Conservation (phyloP, 805 yeast genomes). For the Yarrowia divulgata region DNA sequence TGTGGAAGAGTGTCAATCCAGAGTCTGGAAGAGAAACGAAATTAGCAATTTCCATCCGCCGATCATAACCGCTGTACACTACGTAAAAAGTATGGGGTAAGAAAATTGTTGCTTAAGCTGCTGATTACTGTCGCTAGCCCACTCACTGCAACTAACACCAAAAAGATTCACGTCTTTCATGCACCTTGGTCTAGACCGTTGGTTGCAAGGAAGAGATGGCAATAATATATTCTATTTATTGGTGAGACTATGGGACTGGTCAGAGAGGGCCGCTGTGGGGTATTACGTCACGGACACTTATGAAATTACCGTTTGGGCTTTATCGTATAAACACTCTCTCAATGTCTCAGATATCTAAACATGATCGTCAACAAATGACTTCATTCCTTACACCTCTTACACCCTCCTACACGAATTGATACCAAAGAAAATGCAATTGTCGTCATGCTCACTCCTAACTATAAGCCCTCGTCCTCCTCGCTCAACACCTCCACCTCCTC, state of each 20-base stretch:
- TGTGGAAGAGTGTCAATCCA: too few relatives aligned
- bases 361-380: too few relatives aligned
- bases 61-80: too few relatives aligned
- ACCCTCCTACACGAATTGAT: neutral
- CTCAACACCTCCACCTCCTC: slow-evolving; percentile 25
- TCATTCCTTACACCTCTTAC: neutral
- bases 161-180: neutral
- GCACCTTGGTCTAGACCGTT: neutral
- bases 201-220: too few relatives aligned
- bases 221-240: too few relatives aligned
- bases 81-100: neutral
- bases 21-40: neutral
- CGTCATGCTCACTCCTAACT: slow-evolving; percentile 18
- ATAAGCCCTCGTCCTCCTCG: slow-evolving; percentile 36
- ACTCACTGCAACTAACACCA: neutral
- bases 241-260: too few relatives aligned
- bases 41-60: too few relatives aligned
- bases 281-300: neutral
- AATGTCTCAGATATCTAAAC: neutral
- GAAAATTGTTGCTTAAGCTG: too few relatives aligned
- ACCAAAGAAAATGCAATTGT: slow-evolving; percentile 19
- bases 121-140: neutral
- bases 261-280: too few relatives aligned
- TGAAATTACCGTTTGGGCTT: neutral
- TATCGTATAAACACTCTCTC: neutral